phyloP scores from a whole-genome alignment of 2,329 filamentous ascomycete species.

The Neopestalotiopsis sp. region DNA sequence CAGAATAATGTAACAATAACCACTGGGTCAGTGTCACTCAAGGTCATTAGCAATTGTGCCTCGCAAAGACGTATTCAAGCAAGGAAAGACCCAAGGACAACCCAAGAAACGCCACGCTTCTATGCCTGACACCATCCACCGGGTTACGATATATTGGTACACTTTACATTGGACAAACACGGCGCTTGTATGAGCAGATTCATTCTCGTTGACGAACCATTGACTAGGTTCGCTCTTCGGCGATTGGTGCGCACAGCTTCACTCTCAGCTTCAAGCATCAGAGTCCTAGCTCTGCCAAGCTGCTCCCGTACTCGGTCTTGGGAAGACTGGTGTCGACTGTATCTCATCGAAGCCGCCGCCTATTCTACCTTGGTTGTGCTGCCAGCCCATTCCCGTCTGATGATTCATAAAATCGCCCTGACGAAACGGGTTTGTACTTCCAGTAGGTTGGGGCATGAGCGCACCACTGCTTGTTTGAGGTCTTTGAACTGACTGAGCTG shows the following conservation, averaged over 20 bases:
- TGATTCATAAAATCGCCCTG: conserved; percentile 92
- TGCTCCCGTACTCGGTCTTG: conserved; percentile 71
- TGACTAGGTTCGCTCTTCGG: background rate
- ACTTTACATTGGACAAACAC: background rate
- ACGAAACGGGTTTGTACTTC: conserved; percentile 92
- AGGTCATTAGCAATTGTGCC: background rate
- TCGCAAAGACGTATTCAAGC: background rate
- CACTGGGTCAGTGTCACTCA: background rate
- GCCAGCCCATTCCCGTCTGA: conserved; percentile 87
- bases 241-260: background rate
- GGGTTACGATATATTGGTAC: background rate
- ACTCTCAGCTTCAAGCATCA: background rate
- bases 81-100: conserved; percentile 4
- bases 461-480: conserved; percentile 49
- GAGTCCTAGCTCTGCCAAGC: conserved; percentile 55
- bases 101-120: conserved; percentile 14
- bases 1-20: background rate
- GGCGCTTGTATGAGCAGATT: background rate
- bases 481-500: conserved; percentile 43
- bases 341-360: conserved; percentile 82
- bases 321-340: conserved; percentile 83
- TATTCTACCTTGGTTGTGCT: conserved; percentile 77
- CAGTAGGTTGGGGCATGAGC: conserved; percentile 78
- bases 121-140: background rate
- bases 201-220: background rate